Evolutionary conservation across 2,329 filamentous ascomycete species (phyloP).

Genomic region (Trichoderma gracile): DNA sequence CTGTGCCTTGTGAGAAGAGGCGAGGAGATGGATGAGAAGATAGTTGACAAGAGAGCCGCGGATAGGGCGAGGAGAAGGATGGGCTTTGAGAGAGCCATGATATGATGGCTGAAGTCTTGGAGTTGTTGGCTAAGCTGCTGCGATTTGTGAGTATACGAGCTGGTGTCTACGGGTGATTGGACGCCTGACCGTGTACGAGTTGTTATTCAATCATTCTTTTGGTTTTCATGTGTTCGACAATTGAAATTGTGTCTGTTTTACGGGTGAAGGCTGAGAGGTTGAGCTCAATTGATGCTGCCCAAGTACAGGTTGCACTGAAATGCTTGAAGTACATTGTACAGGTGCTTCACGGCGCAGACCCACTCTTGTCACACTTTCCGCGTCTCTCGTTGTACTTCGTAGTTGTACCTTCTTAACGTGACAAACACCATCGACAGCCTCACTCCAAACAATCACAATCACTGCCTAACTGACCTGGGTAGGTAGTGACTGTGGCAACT

Average conservation of each 20-base stretch:
- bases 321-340: neutral
- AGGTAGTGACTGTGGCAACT: neutral
- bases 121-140: too few relatives aligned
- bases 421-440: neutral
- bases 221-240: too few relatives aligned
- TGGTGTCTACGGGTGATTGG: too few relatives aligned
- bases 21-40: neutral
- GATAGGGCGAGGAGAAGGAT: neutral
- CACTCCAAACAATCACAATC: neutral
- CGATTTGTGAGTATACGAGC: too few relatives aligned
- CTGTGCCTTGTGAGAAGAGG: neutral
- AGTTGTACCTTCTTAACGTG: too few relatives aligned
- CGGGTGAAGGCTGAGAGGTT: neutral
- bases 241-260: neutral
- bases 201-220: too few relatives aligned
- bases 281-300: neutral
- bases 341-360: neutral
- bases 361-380: neutral
- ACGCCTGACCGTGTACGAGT: too few relatives aligned
- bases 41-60: neutral
- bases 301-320: neutral
- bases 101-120: slow-evolving; percentile 1
- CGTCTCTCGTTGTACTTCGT: neutral
- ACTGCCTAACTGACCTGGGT: too few relatives aligned
- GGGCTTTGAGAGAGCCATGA: slow-evolving; percentile 6